Evolutionary conservation across 441 rosid species (phyloP), one percentile per base, ranked within the genome.

Genomic region (Populus hybrid): DNA sequence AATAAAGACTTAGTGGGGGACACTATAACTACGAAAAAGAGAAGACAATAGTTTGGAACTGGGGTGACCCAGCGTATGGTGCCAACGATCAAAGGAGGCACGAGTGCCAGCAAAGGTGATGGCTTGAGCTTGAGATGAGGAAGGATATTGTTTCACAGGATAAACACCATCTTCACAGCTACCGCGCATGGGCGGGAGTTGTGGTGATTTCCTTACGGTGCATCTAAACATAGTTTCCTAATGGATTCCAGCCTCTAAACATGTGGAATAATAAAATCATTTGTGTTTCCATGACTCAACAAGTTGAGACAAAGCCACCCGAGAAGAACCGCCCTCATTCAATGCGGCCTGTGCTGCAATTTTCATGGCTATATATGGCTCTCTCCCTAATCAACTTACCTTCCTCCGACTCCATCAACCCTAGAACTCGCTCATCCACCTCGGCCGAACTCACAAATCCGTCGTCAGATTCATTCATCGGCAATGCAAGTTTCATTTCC

Each of bases 401-500:
- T 63, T 68, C 26, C 50, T 78, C 82, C 19, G 85, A 59, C 2
- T 78, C 82, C 90, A 87, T 85, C 82, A 86, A 14, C 80, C 83
- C 84, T 24, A 10, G 72, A 24, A 87, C 82, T 57, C 88, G 79
- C 76, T 73, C 77, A 81, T 82, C 87, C 70, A 87, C 76, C 76
- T 87, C 88, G 6, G 24, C 23, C 0, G 82, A 83, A 1, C 57
- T 73, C 70, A 87, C 86, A 35, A 84, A 74, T 71, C 84, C 84
- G 67, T 67, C 65, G 35, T 73, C 79, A 3, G 69, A 50, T 71
- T 74, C 83, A 35, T 73, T 64, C 70, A 84, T 74, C 3, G 85
- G 38, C 69, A 85, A 46, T 4, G 86, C 88, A 23, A 86, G 75
- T 79, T 81, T 82, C 78, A 86, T 80, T 28, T 88, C 88, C 61